These are phyloP conservation scores for Zoysia matrella DNA, from an alignment of 202 grass and related monocot species.

Conservation along the genomic window DNA sequence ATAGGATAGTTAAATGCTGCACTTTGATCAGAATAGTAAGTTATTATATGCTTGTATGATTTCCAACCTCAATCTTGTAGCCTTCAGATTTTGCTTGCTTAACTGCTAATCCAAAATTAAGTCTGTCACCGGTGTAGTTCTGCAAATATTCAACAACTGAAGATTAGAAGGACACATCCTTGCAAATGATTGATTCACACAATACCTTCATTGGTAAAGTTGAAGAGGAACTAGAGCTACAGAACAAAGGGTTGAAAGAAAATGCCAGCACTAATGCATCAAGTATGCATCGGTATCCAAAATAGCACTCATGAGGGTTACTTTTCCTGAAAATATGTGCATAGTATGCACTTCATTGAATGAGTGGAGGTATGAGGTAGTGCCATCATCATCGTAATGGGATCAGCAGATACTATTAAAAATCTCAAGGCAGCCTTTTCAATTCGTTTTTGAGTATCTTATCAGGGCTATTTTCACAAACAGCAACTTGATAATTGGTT, in stretches of 20 bases:
- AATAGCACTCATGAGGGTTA: background rate
- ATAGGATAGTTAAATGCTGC: slow-evolving; percentile 25
- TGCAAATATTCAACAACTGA: background rate
- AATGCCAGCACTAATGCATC: background rate
- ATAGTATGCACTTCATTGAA: slow-evolving; percentile 16
- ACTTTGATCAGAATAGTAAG: slow-evolving; percentile 5
- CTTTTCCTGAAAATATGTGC: background rate
- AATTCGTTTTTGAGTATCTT: slow-evolving; percentile 5
- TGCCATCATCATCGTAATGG: slow-evolving; percentile 1
- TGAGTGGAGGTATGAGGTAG: background rate
- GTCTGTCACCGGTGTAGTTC: slow-evolving; percentile 52
- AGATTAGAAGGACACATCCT: slow-evolving; percentile 25
- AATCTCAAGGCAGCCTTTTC: background rate
- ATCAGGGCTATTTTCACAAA: slow-evolving; percentile 9
- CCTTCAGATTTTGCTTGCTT: slow-evolving; percentile 99
- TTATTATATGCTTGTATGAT: slow-evolving; percentile 35
- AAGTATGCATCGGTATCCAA: too few relatives aligned
- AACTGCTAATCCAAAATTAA: slow-evolving; percentile 99
- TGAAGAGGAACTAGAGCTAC: background rate
- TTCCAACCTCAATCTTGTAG: slow-evolving; percentile 92
- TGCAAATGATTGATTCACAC: slow-evolving; percentile 1
- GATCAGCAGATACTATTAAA: slow-evolving; percentile 12
- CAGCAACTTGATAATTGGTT: background rate
- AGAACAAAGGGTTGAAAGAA: slow-evolving; percentile 2
- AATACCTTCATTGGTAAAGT: background rate